Conservation (phyloP, 1,139 yeast genomes). For the Arxiozyma heterogenica region DNA sequence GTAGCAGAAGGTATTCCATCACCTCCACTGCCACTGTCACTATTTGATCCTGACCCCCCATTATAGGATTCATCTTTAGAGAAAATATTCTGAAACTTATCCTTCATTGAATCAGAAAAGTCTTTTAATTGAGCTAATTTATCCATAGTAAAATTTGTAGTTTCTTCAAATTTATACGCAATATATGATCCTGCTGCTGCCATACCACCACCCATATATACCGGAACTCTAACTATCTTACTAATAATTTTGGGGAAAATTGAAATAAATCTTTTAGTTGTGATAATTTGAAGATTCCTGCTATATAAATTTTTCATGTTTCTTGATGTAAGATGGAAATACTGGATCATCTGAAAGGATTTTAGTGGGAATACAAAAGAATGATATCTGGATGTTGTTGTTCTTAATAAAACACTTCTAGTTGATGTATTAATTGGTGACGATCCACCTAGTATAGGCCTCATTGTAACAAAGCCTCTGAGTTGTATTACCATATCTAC, state of each 20-base stretch:
- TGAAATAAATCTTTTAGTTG: constrained; percentile 24
- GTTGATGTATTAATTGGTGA: neutral
- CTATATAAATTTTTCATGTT: neutral
- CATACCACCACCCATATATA: constrained; percentile 78
- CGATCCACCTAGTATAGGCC: neutral
- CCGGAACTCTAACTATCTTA: constrained; percentile 57
- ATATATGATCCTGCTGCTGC: constrained; percentile 94
- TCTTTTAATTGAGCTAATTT: constrained; percentile 54
- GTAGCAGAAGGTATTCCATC: constrained; percentile 33
- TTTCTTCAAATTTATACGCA: constrained; percentile 85
- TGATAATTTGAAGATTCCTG: constrained; percentile 5
- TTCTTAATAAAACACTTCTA: neutral
- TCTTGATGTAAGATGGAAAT: constrained; percentile 8
- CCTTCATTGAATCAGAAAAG: constrained; percentile 34
- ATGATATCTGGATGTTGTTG: constrained; percentile 8
- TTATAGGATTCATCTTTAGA: constrained; percentile 22
- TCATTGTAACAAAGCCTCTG: neutral
- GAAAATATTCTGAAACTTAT: constrained; percentile 26
- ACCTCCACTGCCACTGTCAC: constrained; percentile 18
- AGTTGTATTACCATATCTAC: neutral
- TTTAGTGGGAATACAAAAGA: constrained; percentile 17
- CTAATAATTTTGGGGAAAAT: constrained; percentile 46
- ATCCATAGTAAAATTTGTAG: constrained; percentile 61
- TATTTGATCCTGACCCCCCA: constrained; percentile 6
- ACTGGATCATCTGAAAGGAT: constrained; percentile 15